Base-by-base conservation (phyloP, 2,329 filamentous ascomycete genomes). In the Alternaria hordeiaustralica region DNA sequence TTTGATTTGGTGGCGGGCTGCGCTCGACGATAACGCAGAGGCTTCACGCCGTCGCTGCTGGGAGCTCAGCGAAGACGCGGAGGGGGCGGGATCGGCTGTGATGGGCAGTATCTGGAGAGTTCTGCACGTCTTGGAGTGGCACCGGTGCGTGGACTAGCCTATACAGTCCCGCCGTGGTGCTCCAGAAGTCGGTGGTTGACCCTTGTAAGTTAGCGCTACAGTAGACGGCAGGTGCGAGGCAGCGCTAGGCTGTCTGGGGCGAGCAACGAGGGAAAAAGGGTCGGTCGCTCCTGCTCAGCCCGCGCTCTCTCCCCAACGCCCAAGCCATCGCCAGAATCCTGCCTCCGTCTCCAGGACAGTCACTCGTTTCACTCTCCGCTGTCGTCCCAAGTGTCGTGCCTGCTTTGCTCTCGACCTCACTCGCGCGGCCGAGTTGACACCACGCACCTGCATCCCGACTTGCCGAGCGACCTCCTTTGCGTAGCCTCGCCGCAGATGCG, bases 401-500 rank as follows among this genome's bases (percentile, higher is more conserved):
- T 56, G 57, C 41, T 58, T 61, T 44, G 64, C 67, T 57, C 50
- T 49, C 50, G n/a, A 18, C 41, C 56, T 20, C 61, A 49, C 58
- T 60, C 66, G 66, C 66, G 61, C 55, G 67, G 63, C 60, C 63
- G 59, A 68, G 58, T 55, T 62, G 44, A 61, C 63, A 43, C 45
- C 36, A 44, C 58, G 25, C 47, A 43, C n/a, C 36, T 28, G n/a
- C 51, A 23, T n/a, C 30, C 53, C 62, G 46, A 23, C 44, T 56
- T 53, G 45, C 33, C 49, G 41, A 33, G 28, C 18, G 20, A 45
- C 26, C 36, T 41, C 30, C 30, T 51, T 54, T 47, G 55, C 58
- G 51, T 55, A 58, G 55, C 55, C 63, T 63, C 65, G 72, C 74
- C 69, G 70, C 74, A 74, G 71, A 78, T 76, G 75, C 71, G 71